phyloP scores from a whole-genome alignment of 1,139 yeast species.

The Suhomyces bolitotheri region DNA sequence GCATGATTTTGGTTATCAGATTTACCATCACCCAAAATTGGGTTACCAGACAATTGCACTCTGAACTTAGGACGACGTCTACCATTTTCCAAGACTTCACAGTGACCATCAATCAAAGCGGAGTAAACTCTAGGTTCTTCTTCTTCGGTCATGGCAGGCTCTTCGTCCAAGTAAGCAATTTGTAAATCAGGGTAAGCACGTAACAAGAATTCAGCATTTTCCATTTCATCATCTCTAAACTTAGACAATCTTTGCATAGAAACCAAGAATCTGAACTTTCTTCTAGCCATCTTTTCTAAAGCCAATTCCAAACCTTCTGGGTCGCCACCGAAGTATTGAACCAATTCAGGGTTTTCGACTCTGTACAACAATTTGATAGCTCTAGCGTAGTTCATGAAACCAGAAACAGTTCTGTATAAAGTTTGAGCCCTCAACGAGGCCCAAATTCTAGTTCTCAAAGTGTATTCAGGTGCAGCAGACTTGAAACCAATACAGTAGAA shows the following conservation, averaged over 20 bases:
- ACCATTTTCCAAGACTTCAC: conserved; percentile 96
- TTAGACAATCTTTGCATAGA: conserved; percentile 98
- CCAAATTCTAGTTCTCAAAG: conserved; percentile 98
- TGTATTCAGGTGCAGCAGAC: conserved; percentile 98
- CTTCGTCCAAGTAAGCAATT: conserved; percentile 97
- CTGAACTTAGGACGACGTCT: conserved; percentile 98
- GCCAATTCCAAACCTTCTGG: conserved; percentile 95
- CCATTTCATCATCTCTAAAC: conserved; percentile 96
- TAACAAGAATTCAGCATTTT: conserved; percentile 94
- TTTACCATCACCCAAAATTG: conserved; percentile 99
- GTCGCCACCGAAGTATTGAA: conserved; percentile 97
- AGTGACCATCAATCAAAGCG: conserved; percentile 96
- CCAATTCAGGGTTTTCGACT: conserved; percentile 98
- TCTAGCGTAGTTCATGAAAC: conserved; percentile 98
- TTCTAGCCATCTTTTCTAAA: conserved; percentile 97
- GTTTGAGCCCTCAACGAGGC: conserved; percentile 98
- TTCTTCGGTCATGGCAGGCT: conserved; percentile 82
- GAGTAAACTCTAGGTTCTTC: conserved; percentile 98
- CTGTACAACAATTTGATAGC: conserved; percentile 96
- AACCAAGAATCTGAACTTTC: conserved; percentile 95
- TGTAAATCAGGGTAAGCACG: conserved; percentile 99
- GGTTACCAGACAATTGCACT: conserved; percentile 97
- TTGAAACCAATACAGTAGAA: conserved; percentile 99
- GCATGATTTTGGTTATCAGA: conserved; percentile 99
- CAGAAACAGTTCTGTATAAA: conserved; percentile 96